Evolutionary conservation across 1,139 yeast genomes (phyloP).

Genomic region (Pichia sp.): DNA sequence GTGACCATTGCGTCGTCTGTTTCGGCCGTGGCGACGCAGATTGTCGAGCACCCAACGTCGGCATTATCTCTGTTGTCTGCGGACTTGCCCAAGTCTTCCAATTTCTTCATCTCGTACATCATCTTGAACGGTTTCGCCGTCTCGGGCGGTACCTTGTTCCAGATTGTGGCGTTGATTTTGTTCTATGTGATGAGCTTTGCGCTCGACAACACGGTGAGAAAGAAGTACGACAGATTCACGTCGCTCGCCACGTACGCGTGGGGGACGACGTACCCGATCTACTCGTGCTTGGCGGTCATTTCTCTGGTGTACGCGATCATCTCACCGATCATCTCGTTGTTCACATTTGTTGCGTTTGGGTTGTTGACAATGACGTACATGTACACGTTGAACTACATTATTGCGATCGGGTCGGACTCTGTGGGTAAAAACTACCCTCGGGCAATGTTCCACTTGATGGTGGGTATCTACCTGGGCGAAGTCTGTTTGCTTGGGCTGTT

Average conservation of each 20-base stretch:
- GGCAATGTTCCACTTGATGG: conserved; percentile 69
- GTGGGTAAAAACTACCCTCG: conserved; percentile 66
- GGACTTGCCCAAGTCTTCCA: conserved; percentile 77
- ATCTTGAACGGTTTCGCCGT: conserved; percentile 69
- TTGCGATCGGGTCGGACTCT: conserved; percentile 54
- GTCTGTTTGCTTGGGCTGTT: conserved; percentile 72
- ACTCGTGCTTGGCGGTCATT: conserved; percentile 71
- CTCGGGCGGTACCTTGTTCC: conserved; percentile 55
- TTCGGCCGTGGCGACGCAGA: conserved; percentile 58
- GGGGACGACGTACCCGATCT: conserved; percentile 76
- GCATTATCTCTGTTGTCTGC: conserved; percentile 67
- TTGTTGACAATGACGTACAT: conserved; percentile 60
- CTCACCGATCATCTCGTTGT: conserved; percentile 69
- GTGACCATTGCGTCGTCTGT: conserved; percentile 82
- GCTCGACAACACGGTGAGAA: conserved; percentile 51
- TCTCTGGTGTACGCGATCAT: conserved; percentile 72
- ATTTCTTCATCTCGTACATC: conserved; percentile 71
- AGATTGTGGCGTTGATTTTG: conserved; percentile 45
- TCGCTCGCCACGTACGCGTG: conserved; percentile 34
- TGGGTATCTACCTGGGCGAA: conserved; percentile 78
- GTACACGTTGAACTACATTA: conserved; percentile 57
- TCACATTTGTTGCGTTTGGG: conserved; percentile 54
- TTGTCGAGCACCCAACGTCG: conserved; percentile 66
- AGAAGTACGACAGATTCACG: conserved; percentile 41
- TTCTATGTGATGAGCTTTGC: conserved; percentile 38